phyloP scores from a whole-genome alignment of 2,329 filamentous ascomycete species.

The Sporothrix mexicana region DNA sequence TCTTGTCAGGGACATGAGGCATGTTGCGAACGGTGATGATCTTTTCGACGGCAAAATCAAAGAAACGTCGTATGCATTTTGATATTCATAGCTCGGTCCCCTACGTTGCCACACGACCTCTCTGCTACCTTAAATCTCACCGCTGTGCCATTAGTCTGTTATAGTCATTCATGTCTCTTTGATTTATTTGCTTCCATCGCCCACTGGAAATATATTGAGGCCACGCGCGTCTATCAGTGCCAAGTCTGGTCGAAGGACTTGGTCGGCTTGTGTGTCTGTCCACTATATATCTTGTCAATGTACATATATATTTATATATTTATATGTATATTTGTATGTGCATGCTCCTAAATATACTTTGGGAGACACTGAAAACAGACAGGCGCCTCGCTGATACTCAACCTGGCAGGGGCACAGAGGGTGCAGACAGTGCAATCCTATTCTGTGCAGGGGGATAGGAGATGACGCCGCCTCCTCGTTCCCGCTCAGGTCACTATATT shows the following conservation, averaged over 20 bases:
- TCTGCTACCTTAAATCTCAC: not conserved
- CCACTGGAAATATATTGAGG: not conserved
- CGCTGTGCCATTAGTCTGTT: not conserved
- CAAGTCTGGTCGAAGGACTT: conserved; percentile 1
- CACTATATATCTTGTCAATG: not conserved
- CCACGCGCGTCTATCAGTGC: not conserved
- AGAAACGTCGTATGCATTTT: not conserved
- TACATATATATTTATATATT: not conserved
- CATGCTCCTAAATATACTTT: not conserved
- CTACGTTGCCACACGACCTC: not conserved
- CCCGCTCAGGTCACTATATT: not conserved
- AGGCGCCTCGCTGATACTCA: not conserved
- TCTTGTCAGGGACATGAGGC: not conserved
- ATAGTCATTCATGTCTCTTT: not conserved
- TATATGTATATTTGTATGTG: not conserved
- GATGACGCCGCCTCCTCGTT: conserved; percentile 4
- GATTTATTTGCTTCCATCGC: not conserved
- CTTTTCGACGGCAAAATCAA: not conserved
- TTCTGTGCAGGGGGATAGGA: not conserved
- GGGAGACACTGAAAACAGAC: not conserved
- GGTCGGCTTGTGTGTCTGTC: not conserved
- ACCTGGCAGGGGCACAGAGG: not conserved
- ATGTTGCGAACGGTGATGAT: not conserved
- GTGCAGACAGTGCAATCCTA: not conserved
- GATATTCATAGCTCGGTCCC: not conserved